A percentile compares a stretch with the other conserved stretches of the same genome.
Evolutionary conservation across 148 eudicot species (phyloP).

Genomic region (Dysphania ambrosioides): DNA sequence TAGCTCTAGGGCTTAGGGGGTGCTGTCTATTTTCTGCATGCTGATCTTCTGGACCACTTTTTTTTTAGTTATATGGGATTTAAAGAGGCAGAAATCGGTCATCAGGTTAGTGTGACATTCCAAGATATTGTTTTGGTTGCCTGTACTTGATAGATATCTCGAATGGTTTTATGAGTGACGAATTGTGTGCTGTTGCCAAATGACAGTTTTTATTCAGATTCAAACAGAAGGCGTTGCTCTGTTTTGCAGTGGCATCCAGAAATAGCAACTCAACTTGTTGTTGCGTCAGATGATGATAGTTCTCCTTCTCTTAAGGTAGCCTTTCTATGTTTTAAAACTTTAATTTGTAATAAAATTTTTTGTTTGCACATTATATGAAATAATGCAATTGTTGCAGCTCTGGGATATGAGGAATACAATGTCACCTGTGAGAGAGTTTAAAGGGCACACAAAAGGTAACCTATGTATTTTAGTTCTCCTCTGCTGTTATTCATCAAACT

Average conservation of each 20-base stretch:
- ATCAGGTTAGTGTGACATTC: conserved; percentile 47
- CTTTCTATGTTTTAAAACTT: neutral
- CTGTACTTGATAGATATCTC: neutral
- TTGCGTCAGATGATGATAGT: conserved; percentile 95
- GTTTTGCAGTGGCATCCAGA: conserved; percentile 99
- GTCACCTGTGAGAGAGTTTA: conserved; percentile 83
- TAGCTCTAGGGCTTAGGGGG: conserved; percentile 11
- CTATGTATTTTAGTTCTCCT: neutral
- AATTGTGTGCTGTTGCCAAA: conserved; percentile 19
- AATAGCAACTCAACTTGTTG: conserved; percentile 78
- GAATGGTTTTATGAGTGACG: neutral
- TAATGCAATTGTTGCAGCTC: conserved; percentile 45
- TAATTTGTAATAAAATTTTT: neutral
- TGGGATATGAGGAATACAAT: conserved; percentile 93
- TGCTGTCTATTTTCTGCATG: neutral
- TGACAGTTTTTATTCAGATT: conserved; percentile 73
- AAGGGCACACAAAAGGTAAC: conserved; percentile 90
- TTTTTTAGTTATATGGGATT: conserved; percentile 88
- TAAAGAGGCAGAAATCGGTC: conserved; percentile 91
- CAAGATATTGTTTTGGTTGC: neutral
- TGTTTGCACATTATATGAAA: conserved; percentile 15
- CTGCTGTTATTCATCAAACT: neutral
- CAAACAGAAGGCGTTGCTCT: conserved; percentile 79
- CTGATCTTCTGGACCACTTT: conserved; percentile 5
- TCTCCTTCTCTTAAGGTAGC: conserved; percentile 80